phyloP scores from a whole-genome alignment of 1,139 yeast genomes.

The Hemisphaericaspora lyxosophila region DNA sequence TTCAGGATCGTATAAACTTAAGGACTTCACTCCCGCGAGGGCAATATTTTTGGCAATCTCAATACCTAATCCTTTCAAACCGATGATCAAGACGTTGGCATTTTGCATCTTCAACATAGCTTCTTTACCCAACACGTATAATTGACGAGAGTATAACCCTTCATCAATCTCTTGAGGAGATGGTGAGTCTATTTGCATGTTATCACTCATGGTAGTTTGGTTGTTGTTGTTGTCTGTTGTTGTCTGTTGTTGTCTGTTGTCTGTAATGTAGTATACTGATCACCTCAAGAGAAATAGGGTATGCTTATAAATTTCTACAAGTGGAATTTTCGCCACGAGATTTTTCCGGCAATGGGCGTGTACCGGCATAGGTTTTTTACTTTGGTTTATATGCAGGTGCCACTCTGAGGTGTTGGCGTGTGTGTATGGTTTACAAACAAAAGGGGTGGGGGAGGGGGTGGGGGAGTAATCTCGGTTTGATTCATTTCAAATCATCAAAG shows the following conservation, averaged over 20 bases:
- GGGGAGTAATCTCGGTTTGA: too few species aligned
- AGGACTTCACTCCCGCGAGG: slow-evolving; percentile 92
- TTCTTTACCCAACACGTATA: slow-evolving; percentile 90
- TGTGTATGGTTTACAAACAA: too few species aligned
- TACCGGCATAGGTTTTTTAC: too few species aligned
- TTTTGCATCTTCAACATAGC: slow-evolving; percentile 97
- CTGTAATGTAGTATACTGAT: slow-evolving; percentile 30
- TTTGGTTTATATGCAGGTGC: too few species aligned
- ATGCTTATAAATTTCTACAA: not conserved
- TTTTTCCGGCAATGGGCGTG: too few species aligned
- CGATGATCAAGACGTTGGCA: slow-evolving; percentile 85
- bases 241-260: slow-evolving; percentile 38
- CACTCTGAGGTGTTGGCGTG: too few species aligned
- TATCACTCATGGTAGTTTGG: slow-evolving; percentile 15
- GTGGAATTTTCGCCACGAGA: not conserved
- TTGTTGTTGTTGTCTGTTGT: slow-evolving; percentile 12
- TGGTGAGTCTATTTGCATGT: slow-evolving; percentile 60
- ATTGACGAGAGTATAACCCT: slow-evolving; percentile 91
- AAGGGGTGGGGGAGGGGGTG: too few species aligned
- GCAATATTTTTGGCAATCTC: slow-evolving; percentile 97
- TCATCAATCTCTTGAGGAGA: slow-evolving; percentile 69
- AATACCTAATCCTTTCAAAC: slow-evolving; percentile 86
- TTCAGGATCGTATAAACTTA: slow-evolving; percentile 82
- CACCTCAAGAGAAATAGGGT: not conserved
- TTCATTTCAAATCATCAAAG: too few species aligned